phyloP scores from a whole-genome alignment of 768 basidiomycete species.

The Cantharellus cinnabarinus region DNA sequence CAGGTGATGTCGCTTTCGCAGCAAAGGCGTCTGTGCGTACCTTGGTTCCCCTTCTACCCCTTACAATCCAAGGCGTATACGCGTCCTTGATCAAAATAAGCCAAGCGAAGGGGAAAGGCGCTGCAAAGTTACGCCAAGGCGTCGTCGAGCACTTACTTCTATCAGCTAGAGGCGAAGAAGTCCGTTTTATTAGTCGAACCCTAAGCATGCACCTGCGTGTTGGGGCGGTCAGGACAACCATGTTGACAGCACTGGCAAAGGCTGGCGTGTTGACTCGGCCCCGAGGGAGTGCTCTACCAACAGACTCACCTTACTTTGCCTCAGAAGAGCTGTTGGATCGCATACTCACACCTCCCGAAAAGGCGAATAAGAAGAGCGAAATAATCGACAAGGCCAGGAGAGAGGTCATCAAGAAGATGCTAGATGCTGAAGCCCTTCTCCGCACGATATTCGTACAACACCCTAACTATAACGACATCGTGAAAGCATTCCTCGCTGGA shows the following conservation, averaged over 20 bases:
- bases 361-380: conserved; percentile 15
- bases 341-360: conserved; percentile 10
- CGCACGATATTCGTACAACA: conserved; percentile 58
- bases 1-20: conserved; percentile 72
- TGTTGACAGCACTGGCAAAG: conserved; percentile 60
- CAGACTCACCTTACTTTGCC: conserved; percentile 2
- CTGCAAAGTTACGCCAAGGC: conserved; percentile 53
- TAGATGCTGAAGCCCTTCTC: conserved; percentile 39
- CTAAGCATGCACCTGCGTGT: conserved; percentile 62
- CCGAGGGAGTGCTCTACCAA: not conserved
- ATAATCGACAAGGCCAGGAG: conserved; percentile 10
- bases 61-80: conserved; percentile 47
- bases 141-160: conserved; percentile 69
- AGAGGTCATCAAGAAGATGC: conserved; percentile 23
- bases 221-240: conserved; percentile 69
- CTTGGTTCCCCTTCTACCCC: conserved; percentile 46
- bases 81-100: conserved; percentile 46
- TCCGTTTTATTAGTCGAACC: conserved; percentile 60
- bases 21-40: conserved; percentile 62
- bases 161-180: conserved; percentile 69
- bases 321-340: conserved; percentile 13
- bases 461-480: conserved; percentile 55
- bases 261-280: conserved; percentile 44
- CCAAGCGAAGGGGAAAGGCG: conserved; percentile 49
- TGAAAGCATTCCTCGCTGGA: conserved; percentile 33